Percentiles rank a stretch among this genome's conserved stretches.
Evolutionary conservation across 306 rosid genomes (phyloP).

Genomic region (Ziziphus jujuba): DNA sequence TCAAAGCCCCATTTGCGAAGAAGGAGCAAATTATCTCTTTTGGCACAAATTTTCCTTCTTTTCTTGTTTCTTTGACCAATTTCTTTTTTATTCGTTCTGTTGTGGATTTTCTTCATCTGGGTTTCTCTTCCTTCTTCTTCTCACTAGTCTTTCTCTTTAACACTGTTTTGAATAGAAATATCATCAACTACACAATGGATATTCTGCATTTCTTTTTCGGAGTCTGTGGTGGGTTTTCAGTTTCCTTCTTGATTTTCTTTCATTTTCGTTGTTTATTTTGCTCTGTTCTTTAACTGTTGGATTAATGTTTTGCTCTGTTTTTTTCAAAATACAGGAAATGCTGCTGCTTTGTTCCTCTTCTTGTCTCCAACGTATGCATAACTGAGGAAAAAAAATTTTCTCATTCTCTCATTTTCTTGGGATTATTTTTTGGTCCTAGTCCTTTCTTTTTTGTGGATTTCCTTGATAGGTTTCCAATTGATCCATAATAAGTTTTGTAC

Average conservation of each 20-base stretch:
- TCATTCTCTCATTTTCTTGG: conserved; percentile 4
- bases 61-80: too few relatives aligned
- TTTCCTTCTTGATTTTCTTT: not conserved
- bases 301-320: conserved; percentile 14
- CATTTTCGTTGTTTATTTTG: not conserved
- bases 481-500: not conserved
- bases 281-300: not conserved
- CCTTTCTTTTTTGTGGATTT: not conserved
- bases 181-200: conserved; percentile 40
- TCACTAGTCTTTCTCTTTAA: not conserved
- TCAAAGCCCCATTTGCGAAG: conserved; percentile 25
- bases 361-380: conserved; percentile 71
- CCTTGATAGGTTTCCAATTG: not conserved
- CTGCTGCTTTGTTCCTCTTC: conserved; percentile 88
- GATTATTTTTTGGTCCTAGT: not conserved
- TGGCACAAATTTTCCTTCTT: not conserved
- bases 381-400: not conserved
- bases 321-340: conserved; percentile 59
- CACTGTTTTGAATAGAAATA: not conserved
- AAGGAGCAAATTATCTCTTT: not conserved
- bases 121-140: not conserved
- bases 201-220: conserved; percentile 68
- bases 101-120: not conserved
- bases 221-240: conserved; percentile 56
- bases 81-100: not conserved